phyloP scores from a whole-genome alignment of 2,329 filamentous ascomycete species.

The Stenocarpella maydis region DNA sequence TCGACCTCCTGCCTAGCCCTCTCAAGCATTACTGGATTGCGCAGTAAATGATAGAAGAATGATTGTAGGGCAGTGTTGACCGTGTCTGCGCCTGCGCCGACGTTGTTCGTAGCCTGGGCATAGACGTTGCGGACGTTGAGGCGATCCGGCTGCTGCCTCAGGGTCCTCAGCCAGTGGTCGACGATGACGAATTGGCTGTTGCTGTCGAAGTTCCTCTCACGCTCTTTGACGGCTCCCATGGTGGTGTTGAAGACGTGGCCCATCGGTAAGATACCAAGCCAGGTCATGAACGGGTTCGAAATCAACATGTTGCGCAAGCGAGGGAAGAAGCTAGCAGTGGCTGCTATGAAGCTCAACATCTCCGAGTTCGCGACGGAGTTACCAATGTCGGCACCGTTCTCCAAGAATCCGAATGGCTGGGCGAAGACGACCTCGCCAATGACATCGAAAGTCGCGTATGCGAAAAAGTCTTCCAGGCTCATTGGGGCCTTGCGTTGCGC shows the following conservation, averaged over 20 bases:
- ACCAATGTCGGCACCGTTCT: conserved; percentile 42
- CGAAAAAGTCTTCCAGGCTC: conserved; percentile 38
- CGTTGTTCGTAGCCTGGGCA: conserved; percentile 35
- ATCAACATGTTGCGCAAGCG: conserved; percentile 39
- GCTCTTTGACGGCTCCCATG: conserved; percentile 35
- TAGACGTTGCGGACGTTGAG: conserved; percentile 39
- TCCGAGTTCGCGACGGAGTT: conserved; percentile 24
- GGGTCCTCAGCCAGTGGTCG: conserved; percentile 41
- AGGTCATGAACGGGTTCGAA: conserved; percentile 41
- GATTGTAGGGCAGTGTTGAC: conserved; percentile 38
- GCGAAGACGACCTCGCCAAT: conserved; percentile 45
- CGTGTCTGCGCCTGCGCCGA: conserved; percentile 40
- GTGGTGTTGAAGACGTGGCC: conserved; percentile 39
- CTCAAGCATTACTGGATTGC: conserved; percentile 35
- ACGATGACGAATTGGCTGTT: conserved; percentile 38
- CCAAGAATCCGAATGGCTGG: conserved; percentile 42
- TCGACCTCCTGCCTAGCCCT: conserved; percentile 20
- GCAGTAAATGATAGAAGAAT: conserved; percentile 41
- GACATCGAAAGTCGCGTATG: conserved; percentile 44
- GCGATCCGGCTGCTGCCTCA: conserved; percentile 34
- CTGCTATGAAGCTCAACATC: conserved; percentile 20
- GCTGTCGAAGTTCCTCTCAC: conserved; percentile 34
- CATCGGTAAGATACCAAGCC: conserved; percentile 39
- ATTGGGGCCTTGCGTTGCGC: conserved; percentile 31
- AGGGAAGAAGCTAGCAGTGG: conserved; percentile 38